These are phyloP conservation scores for Talaromyces proteolyticus DNA, from an alignment of 495 filamentous ascomycete genomes.

Conservation along the genomic window DNA sequence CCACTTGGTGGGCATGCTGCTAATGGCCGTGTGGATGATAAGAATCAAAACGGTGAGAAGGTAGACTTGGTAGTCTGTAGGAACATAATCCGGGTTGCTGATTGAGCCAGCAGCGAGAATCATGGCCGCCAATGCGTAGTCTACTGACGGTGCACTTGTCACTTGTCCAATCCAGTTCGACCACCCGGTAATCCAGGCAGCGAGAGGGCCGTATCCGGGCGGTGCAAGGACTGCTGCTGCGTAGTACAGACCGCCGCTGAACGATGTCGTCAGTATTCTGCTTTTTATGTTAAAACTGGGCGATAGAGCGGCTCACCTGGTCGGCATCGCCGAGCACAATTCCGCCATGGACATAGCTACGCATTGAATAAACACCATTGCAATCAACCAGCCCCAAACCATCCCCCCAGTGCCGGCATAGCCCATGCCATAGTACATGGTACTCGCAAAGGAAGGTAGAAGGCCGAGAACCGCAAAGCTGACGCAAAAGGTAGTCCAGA, in stretches of 20 bases:
- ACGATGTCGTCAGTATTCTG: no score
- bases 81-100: constrained; percentile 56
- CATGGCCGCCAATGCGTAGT: constrained; percentile 62
- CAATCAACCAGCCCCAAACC: constrained; percentile 78
- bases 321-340: constrained; percentile 63
- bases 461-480: constrained; percentile 71
- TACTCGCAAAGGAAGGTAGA: constrained; percentile 69
- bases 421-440: constrained; percentile 72
- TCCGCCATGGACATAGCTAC: constrained; percentile 65
- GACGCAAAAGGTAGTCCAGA: constrained; percentile 79
- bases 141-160: constrained; percentile 62
- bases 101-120: constrained; percentile 68
- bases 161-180: constrained; percentile 71
- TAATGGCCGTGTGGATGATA: constrained; percentile 64
- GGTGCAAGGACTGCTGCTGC: constrained; percentile 74
- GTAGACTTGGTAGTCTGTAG: constrained; percentile 63
- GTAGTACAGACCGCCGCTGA: constrained; percentile 72
- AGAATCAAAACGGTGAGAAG: constrained; percentile 65
- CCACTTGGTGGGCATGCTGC: constrained; percentile 69
- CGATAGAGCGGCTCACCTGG: constrained; percentile 43
- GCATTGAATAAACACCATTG: constrained; percentile 69
- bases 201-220: constrained; percentile 67
- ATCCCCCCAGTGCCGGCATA: constrained; percentile 79
- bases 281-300: no score
- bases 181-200: constrained; percentile 72